Evolutionary conservation across 2,329 filamentous ascomycete genomes (phyloP), one percentile per base, ranked within the genome.

Genomic region (Cladosporium sp.): DNA sequence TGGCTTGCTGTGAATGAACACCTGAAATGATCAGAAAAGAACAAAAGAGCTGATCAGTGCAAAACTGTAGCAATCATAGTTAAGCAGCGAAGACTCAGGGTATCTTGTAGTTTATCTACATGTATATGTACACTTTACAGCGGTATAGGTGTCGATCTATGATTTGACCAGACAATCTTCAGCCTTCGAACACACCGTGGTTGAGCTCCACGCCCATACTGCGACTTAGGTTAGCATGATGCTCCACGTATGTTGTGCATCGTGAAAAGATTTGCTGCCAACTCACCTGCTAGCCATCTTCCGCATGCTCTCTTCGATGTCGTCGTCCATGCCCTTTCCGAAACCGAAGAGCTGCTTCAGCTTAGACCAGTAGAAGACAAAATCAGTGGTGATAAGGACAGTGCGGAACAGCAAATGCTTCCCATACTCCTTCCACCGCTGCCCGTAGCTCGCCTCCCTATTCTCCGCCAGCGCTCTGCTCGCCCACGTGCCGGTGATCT

Each of bases 401-500:
- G 83, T 68, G 61, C 84, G 82, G 73, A 97, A 97, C n/a, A 95
- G 62, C 16, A 95, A 49, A 72, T 97, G 92, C 18, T 82, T 77
- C 69, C 86, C 85, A 58, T 83, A 84, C 64, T 92, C 88, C 50
- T 74, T 71, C 61, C 86, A 74, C 46, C 87, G 76, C 69, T 89
- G 79, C 0, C 71, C 65, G 53, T 80, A 74, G 3, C 79, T 79
- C 52, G 89, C 73, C 65, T 87, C 80, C 13, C 75, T 78, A 58
- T 85, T 84, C 70, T 95, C 84, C 19, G 86, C 85, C n/a, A 97
- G 73, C 49, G 89, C 90, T 18, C 87, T 77, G 55, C 83, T 88
- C 1, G 92, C 92, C 92, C 92, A 97, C 54, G 83, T 78, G 18
- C 91, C 91, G 57, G 93, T 96, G 68, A 95, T 90, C 74, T 96